phyloP scores from a whole-genome alignment of 495 filamentous ascomycete genomes.

The Lasiosphaeria hispida region DNA sequence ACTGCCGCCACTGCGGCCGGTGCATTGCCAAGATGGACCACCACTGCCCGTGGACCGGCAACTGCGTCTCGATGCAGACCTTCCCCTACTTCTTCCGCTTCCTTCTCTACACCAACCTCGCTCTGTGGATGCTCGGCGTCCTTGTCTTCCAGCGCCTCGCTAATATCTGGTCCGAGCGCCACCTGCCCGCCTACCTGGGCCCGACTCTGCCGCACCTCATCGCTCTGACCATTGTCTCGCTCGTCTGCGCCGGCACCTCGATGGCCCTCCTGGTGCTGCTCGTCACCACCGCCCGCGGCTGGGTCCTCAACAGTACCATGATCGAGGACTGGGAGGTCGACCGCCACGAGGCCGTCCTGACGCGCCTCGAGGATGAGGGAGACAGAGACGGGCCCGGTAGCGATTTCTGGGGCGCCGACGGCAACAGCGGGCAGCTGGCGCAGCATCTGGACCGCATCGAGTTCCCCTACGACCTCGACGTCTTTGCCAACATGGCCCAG shows the following conservation, averaged over 20 bases:
- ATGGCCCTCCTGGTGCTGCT: constrained; percentile 68
- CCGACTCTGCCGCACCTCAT: constrained; percentile 61
- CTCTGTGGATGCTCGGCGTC: constrained; percentile 59
- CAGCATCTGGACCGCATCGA: constrained; percentile 73
- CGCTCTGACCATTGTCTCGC: constrained; percentile 62
- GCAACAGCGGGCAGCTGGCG: constrained; percentile 35
- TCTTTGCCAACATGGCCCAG: constrained; percentile 84
- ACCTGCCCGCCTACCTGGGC: constrained; percentile 80
- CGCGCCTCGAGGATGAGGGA: constrained; percentile 54
- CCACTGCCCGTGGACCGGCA: constrained; percentile 94
- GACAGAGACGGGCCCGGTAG: constrained; percentile 53
- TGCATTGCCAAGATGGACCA: constrained; percentile 98
- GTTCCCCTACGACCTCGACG: constrained; percentile 89
- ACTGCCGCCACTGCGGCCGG: constrained; percentile 83
- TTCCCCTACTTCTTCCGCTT: constrained; percentile 91
- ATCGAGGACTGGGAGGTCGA: constrained; percentile 96
- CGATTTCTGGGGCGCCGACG: constrained; percentile 44
- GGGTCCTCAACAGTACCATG: constrained; percentile 60
- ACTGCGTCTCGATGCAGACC: constrained; percentile 88
- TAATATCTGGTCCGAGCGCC: constrained; percentile 62
- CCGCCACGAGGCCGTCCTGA: constrained; percentile 75
- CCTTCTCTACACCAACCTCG: constrained; percentile 68
- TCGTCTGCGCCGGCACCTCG: constrained; percentile 59
- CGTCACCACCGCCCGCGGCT: constrained; percentile 39
- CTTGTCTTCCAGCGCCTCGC: constrained; percentile 60